phyloP scores from a whole-genome alignment of 495 filamentous ascomycete species.

The Ramalina peruviana region DNA sequence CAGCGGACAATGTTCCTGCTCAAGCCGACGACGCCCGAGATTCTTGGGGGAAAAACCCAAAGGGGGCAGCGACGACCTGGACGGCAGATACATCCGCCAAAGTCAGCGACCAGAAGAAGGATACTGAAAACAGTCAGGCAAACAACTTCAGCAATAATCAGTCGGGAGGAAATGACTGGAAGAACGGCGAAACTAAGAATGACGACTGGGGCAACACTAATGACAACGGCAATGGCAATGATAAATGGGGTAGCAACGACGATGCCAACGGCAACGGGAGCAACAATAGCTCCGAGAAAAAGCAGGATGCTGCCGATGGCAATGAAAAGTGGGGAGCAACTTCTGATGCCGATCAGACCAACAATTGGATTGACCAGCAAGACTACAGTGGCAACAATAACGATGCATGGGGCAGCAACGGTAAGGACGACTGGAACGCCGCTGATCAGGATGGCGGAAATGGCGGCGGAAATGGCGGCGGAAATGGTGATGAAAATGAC shows the following conservation, averaged over 20 bases:
- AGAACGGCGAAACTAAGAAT: not conserved
- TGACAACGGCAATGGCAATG: not conserved
- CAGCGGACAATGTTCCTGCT: not conserved
- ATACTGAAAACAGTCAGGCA: not conserved
- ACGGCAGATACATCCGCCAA: not conserved
- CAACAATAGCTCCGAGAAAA: not conserved
- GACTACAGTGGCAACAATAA: not conserved
- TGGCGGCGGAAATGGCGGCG: not conserved
- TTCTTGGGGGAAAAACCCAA: slow-evolving; percentile 4
- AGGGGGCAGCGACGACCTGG: not conserved
- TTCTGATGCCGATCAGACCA: not conserved
- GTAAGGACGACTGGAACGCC: not conserved
- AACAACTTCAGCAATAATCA: not conserved
- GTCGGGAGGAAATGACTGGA: not conserved
- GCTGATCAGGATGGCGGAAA: not conserved
- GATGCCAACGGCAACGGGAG: not conserved
- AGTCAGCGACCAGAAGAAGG: not conserved
- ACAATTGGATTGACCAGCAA: not conserved
- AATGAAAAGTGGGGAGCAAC: not conserved
- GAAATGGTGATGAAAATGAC: not conserved
- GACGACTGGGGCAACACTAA: not conserved
- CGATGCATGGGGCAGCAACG: not conserved
- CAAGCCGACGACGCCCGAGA: not conserved
- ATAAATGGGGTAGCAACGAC: not conserved
- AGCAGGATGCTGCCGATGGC: not conserved